These are phyloP conservation scores for Cyberlindnera euphorbiae DNA, from an alignment of 805 yeast species.

Conservation along the genomic window DNA sequence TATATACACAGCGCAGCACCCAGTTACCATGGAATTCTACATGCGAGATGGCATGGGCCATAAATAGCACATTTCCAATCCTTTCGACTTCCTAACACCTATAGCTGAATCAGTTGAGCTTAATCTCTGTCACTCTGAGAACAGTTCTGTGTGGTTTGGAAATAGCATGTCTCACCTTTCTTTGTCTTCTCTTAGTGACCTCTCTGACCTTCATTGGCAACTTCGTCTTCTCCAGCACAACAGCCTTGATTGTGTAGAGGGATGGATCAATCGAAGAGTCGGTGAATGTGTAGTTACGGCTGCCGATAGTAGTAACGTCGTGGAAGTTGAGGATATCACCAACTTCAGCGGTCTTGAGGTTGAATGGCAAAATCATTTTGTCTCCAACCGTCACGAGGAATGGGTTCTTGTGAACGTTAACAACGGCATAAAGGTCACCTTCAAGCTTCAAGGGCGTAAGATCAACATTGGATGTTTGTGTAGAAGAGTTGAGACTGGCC, in stretches of 20 bases:
- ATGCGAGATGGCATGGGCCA: too few relatives aligned
- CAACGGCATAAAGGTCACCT: conserved; percentile 71
- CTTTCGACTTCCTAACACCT: too few relatives aligned
- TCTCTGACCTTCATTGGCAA: conserved; percentile 70
- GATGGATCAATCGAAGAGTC: conserved; percentile 50
- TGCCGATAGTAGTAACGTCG: conserved; percentile 78
- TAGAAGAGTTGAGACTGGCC: background rate
- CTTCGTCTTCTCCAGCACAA: conserved; percentile 82
- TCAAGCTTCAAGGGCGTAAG: conserved; percentile 62
- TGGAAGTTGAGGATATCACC: conserved; percentile 78
- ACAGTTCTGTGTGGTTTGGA: conserved; percentile 74
- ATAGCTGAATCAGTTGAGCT: conserved; percentile 40
- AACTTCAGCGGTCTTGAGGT: conserved; percentile 66
- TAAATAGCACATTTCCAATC: too few relatives aligned
- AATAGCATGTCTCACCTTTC: conserved; percentile 62
- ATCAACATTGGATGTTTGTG: conserved; percentile 28
- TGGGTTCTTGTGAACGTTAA: conserved; percentile 77
- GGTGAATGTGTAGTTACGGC: conserved; percentile 70
- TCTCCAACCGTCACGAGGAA: conserved; percentile 92
- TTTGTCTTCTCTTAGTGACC: conserved; percentile 74
- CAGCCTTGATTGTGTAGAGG: conserved; percentile 61
- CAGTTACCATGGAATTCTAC: too few relatives aligned
- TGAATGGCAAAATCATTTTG: conserved; percentile 70
- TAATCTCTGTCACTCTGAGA: conserved; percentile 68
- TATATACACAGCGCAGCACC: too few relatives aligned